Evolutionary conservation across 306 rosid genomes (phyloP), one percentile per base, ranked within the genome.

Genomic region (Begonia loranthoides): DNA sequence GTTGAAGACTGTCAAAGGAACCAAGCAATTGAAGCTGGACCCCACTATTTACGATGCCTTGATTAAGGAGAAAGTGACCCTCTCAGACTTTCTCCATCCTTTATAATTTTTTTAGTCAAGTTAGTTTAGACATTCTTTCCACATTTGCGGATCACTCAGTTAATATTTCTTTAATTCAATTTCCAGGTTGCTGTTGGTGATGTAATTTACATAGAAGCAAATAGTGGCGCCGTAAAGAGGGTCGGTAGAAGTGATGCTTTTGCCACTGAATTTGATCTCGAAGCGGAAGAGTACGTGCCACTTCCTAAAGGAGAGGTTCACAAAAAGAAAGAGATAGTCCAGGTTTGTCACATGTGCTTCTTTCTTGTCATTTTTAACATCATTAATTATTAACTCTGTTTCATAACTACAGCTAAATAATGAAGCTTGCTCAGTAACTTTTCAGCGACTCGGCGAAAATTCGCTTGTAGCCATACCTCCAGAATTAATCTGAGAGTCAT

Each of bases 281-380:
- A 90, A 65, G 97, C 97, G 36, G 97, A 90, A 60, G 97, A 90
- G 66, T 90, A 90, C 63, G 95, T 90, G 57, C 95, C 97, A 47
- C 95, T 90, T 72, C 95, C 97, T 33, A 90, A 90, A 78, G 97
- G 97, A 51, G 97, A 90, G 77, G 97, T 90, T 71, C 97, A 90
- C 73, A 90, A 90, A 51, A 85, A 80, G 73, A 90, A 90, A 66
- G 97, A 90, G 71, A 85, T 90, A 64, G 95, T 90, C 58, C 92
- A 90, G 97, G 94, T 90, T 55, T 60, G 72, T 77, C 74, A 46
- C 9, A 47, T 50, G 63, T 54, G 57, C 59, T 56, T 62, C 36
- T 53, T 16, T 36, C 45, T 53, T 57, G 52, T 16, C 43, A 28
- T 16, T 39, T 49, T 50, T 50, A 55, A 17, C 53, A 56, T 15